Evolutionary conservation across 495 filamentous ascomycete genomes (phyloP).

Genomic region (Trichocladium uniseriatum): DNA sequence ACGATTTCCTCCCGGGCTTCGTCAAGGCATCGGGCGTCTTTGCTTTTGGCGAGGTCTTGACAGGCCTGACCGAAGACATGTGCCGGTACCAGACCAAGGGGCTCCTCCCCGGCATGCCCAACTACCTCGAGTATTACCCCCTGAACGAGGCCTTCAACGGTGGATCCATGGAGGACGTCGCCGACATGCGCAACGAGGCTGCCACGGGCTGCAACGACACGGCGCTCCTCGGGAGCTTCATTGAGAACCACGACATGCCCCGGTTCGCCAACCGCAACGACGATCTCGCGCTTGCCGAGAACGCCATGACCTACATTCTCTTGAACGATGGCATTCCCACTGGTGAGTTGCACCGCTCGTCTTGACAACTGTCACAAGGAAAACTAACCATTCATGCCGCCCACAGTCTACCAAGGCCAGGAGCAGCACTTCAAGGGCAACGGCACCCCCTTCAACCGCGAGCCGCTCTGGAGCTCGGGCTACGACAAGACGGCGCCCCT

Average conservation of each 20-base stretch:
- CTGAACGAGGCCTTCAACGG: constrained; percentile 34
- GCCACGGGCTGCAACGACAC: constrained; percentile 23
- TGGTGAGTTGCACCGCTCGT: constrained; percentile 8
- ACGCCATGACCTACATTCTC: constrained; percentile 60
- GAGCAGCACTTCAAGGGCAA: constrained; percentile 61
- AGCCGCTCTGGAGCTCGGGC: constrained; percentile 59
- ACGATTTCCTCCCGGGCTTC: constrained; percentile 58
- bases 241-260: constrained; percentile 72
- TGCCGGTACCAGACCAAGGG: constrained; percentile 23
- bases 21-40: constrained; percentile 61
- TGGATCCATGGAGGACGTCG: constrained; percentile 14
- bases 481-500: constrained; percentile 52
- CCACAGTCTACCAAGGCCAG: constrained; percentile 45
- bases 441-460: constrained; percentile 56
- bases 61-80: constrained; percentile 18
- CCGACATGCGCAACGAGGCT: constrained; percentile 11
- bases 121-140: constrained; percentile 59
- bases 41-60: constrained; percentile 54
- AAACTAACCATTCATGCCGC: neutral
- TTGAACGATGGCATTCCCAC: constrained; percentile 50
- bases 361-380: neutral
- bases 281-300: constrained; percentile 55
- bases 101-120: constrained; percentile 60
- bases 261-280: constrained; percentile 51
- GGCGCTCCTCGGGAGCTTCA: constrained; percentile 48